Base-by-base conservation (phyloP, 2,329 filamentous ascomycete species). In the Fusarium robinianum region DNA sequence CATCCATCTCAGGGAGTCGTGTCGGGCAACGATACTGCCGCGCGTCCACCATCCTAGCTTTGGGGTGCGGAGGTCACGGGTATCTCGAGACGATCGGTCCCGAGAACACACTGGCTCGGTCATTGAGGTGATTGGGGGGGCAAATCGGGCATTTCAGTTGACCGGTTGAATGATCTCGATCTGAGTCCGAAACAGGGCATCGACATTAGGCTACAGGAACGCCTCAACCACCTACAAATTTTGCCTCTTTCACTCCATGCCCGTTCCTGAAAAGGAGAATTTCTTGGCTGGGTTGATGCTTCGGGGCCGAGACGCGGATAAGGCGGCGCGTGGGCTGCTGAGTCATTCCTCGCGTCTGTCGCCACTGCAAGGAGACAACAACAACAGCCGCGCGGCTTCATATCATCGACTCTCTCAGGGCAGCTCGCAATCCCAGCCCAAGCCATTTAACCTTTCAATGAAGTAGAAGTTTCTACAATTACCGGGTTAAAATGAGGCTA, bases 301-400 rank as follows among this genome's bases (percentile, higher is more conserved):
- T n/a, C n/a, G n/a, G n/a, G n/a, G n/a, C 17, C 40, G 30, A 22
- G 23, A 29, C 11, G 15, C 25, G 14, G 40, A 17, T n/a, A n/a
- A n/a, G n/a, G n/a, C n/a, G n/a, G 19, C 26, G 26, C 19, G 18
- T 27, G 11, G 14, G 41, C 24, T 24, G 51, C 51, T 59, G 55
- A 59, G 25, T 59, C 57, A 58, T 41, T 34, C n/a, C 19, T 21
- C 19, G n/a, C 23, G 22, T 41, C 11, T 18, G 34, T 56, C 49
- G 47, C 57, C 57, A 55, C 52, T 40, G 35, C 43, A 46, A 31
- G 40, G 26, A 49, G 8, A 25, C 31, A 32, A 31, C 50, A 8
- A 25, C 31, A 32, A 31, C 38, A 57, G 49, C 50, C 55, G 51
- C 57, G 57, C 37, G 46, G 50, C 57, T 44, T 43, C 29, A 25